Evolutionary conservation across 1,139 yeast species (phyloP), one percentile per base, ranked within the genome.

Genomic region (Candida neerlandica): DNA sequence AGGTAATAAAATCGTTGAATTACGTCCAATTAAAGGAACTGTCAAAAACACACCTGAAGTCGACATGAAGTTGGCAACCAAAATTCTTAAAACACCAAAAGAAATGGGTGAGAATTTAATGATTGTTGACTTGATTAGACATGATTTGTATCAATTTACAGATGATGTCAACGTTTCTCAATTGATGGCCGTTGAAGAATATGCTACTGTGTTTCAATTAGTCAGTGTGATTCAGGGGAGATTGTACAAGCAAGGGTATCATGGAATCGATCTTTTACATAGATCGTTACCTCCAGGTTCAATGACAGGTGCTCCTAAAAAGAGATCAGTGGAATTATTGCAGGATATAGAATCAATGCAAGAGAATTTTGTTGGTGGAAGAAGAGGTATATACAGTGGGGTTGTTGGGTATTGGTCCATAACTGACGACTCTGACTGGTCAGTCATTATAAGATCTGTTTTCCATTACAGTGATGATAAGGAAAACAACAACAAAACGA

Each of bases 221-320:
- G 99, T 95, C 1, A 88, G 96, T 46, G 97, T 89, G 2, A 90
- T 95, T 32, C 80, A 76, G 49, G 98, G 97, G 0, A 66, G 73
- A 23, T 72, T 85, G 15, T 56, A 67, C 11, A 60, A 61, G 15
- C 53, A 61, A 1, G 66, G 66, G 0, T 85, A 79, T 59, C 73
- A 78, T 27, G 99, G 98, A 0, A 74, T 91, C 39, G 98, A 94
- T 63, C 74, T 92, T 5, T 74, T 94, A 16, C 80, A 84, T 21
- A 83, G 83, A 51, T 84, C 97, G 0, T 71, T 95, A 34, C 99
- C 99, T 1, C 97, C 99, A 0, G 99, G 99, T 0, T 92, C 98
- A 1, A 95, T 95, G 99, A 95, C 99, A 0, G 99, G 99, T 3
- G 99, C 99, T 0, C 99, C 99, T 1, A 95, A 95, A 69, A 88